Evolutionary conservation across 257 asterid species (phyloP).

Genomic region (Solanum verrucosum): DNA sequence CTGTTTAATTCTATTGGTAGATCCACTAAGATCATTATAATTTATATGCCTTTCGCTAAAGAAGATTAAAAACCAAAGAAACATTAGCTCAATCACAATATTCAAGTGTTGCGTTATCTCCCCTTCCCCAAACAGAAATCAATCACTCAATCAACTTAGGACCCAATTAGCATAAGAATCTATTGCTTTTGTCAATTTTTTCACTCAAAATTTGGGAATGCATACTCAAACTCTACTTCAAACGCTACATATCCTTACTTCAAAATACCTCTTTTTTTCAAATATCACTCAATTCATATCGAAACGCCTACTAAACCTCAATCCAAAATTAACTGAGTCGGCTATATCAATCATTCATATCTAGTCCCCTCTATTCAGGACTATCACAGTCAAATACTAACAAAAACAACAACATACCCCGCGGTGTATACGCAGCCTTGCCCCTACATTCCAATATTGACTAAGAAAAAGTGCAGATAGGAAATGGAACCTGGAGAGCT

Average conservation of each 20-base stretch:
- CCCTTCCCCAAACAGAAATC: neutral
- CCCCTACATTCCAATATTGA: neutral
- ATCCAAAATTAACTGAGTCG: neutral
- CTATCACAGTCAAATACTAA: neutral
- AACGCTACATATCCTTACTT: neutral
- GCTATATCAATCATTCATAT: neutral
- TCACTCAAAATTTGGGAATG: neutral
- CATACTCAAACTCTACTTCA: neutral
- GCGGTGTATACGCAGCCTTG: neutral
- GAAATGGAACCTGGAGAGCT: conserved; percentile 40
- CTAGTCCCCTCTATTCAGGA: neutral
- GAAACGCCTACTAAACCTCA: neutral
- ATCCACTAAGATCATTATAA: neutral
- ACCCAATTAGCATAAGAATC: neutral
- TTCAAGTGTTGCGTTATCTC: neutral
- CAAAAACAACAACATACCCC: neutral
- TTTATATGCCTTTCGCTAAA: neutral
- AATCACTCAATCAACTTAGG: neutral
- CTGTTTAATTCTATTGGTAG: neutral
- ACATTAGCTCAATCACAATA: neutral
- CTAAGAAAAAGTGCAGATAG: neutral
- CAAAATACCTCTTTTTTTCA: neutral
- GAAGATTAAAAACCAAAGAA: neutral
- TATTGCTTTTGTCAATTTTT: neutral
- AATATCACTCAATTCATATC: neutral